Evolutionary conservation across 805 yeast species (phyloP).

Genomic region (Jamesozyma piceae): DNA sequence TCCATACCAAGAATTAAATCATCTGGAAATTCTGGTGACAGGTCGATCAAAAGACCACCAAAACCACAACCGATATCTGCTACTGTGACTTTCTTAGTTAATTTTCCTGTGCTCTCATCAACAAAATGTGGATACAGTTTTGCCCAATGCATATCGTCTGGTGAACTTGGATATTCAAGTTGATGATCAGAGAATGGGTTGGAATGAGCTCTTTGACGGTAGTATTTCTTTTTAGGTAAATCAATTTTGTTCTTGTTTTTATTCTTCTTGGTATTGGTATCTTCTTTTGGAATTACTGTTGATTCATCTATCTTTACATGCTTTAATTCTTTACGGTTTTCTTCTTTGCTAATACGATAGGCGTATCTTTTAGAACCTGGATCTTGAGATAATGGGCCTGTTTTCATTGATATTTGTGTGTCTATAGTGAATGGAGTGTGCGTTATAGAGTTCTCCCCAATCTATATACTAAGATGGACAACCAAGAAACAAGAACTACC

Average conservation of each 20-base stretch:
- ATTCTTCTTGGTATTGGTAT: constrained; percentile 8
- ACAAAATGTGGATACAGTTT: constrained; percentile 57
- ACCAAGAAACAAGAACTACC: too few species aligned
- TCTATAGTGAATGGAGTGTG: too few species aligned
- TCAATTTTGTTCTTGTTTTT: constrained; percentile 27
- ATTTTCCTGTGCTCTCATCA: constrained; percentile 33
- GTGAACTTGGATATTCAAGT: constrained; percentile 76
- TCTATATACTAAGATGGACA: not conserved
- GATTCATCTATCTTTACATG: constrained; percentile 37
- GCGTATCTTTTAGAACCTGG: constrained; percentile 31
- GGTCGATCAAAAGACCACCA: constrained; percentile 78
- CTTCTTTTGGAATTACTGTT: constrained; percentile 7
- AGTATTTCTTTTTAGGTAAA: constrained; percentile 76
- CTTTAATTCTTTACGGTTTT: constrained; percentile 38
- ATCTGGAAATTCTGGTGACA: constrained; percentile 70
- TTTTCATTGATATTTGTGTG: constrained; percentile 20
- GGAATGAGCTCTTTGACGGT: constrained; percentile 95
- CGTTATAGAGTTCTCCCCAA: too few species aligned
- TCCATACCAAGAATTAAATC: constrained; percentile 87
- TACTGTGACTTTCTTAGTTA: constrained; percentile 58
- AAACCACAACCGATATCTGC: constrained; percentile 98
- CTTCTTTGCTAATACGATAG: constrained; percentile 41
- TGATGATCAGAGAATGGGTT: constrained; percentile 95
- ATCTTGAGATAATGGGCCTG: constrained; percentile 17
- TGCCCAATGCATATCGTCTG: constrained; percentile 82